Percentiles rank a stretch among this genome's conserved stretches.
Conservation (phyloP, 2,329 filamentous ascomycete genomes). For the Blastomyces percursus region DNA sequence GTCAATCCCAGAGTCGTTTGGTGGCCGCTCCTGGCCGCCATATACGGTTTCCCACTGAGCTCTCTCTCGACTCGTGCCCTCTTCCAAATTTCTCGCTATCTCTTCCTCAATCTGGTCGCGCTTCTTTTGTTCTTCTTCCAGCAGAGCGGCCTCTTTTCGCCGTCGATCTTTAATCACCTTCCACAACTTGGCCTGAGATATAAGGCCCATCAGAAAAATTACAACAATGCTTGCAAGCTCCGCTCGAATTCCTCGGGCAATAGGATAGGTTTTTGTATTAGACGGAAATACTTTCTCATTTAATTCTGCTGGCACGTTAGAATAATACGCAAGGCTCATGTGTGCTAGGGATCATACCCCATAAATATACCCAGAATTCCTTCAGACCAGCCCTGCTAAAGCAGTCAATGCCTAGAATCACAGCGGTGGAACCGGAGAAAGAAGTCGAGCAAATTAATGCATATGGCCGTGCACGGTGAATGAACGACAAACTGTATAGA, state of each 20-base stretch:
- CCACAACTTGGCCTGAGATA: conserved; percentile 82
- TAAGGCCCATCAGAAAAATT: conserved; percentile 60
- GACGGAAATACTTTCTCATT: conserved; percentile 73
- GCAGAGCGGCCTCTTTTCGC: conserved; percentile 36
- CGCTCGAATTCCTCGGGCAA: conserved; percentile 76
- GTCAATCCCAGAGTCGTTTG: conserved; percentile 26
- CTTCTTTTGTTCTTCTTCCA: conserved; percentile 44
- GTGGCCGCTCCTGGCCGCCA: conserved; percentile 45
- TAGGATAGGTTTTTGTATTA: conserved; percentile 64
- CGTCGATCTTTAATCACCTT: conserved; percentile 55
- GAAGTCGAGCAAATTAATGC: conserved; percentile 65
- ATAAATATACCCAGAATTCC: conserved; percentile 92
- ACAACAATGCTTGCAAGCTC: conserved; percentile 71
- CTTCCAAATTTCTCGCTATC: conserved; percentile 50
- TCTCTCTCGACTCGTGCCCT: conserved; percentile 35
- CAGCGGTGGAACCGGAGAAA: conserved; percentile 68
- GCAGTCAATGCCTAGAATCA: conserved; percentile 79
- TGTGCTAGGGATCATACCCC: conserved; percentile 43
- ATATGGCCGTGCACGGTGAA: conserved; percentile 64
- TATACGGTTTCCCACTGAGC: conserved; percentile 67
- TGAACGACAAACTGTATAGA: conserved; percentile 66
- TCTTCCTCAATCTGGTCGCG: conserved; percentile 56
- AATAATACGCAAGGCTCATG: conserved; percentile 12
- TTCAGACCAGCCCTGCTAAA: conserved; percentile 83
- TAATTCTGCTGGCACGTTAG: conserved; percentile 39